These are phyloP conservation scores for Mucor sp. DNA, from an alignment of 371 early-diverging fungal genomes.

Conservation along the genomic window DNA sequence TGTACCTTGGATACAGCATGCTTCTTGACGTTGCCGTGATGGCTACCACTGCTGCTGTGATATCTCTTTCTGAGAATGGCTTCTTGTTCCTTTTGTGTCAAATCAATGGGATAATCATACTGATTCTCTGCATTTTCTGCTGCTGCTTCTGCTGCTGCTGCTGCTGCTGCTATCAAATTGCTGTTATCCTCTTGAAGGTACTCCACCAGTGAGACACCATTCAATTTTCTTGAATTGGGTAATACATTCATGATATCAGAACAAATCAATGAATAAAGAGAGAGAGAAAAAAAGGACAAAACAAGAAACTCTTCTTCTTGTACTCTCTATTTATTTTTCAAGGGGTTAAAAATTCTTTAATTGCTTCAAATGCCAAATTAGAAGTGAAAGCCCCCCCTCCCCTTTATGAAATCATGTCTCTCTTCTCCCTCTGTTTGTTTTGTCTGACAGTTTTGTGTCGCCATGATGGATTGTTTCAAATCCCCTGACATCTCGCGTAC, in stretches of 20 bases:
- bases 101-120: not conserved
- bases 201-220: conserved; percentile 4
- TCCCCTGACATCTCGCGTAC: not conserved
- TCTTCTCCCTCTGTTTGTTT: not conserved
- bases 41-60: not conserved
- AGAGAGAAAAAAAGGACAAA: not conserved
- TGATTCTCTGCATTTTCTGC: not conserved
- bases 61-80: not conserved
- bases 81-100: conserved; percentile 5
- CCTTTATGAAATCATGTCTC: conserved; percentile 6
- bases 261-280: not conserved
- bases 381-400: not conserved
- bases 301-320: not conserved
- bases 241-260: conserved; percentile 1
- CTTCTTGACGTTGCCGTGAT: not conserved
- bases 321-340: not conserved
- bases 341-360: not conserved
- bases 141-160: no score
- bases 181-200: not conserved
- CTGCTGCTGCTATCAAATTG: not conserved
- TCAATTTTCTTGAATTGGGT: conserved; percentile 15
- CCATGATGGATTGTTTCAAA: not conserved
- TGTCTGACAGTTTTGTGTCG: not conserved
- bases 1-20: conserved; percentile 2
- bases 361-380: conserved; percentile 1